Conservation (phyloP, 1,139 yeast species). For the Pichia sp. region DNA sequence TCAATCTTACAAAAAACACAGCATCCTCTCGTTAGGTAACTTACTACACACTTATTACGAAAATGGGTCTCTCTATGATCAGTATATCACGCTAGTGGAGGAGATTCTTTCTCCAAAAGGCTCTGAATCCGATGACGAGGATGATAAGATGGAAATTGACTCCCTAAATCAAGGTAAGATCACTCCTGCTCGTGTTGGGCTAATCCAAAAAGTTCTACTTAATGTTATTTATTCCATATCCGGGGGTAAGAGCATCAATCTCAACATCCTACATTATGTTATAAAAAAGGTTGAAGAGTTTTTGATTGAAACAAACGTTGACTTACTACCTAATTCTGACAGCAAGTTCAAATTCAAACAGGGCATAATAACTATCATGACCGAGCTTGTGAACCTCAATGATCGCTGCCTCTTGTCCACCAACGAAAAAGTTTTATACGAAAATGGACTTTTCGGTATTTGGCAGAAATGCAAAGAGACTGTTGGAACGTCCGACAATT, state of each 20-base stretch:
- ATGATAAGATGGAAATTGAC: constrained; percentile 15
- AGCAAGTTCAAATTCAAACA: constrained; percentile 17
- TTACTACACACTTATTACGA: constrained; percentile 46
- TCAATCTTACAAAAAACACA: constrained; percentile 54
- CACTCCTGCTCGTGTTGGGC: not conserved
- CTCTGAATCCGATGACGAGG: constrained; percentile 31
- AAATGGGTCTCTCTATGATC: constrained; percentile 35
- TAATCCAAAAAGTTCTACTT: constrained; percentile 3
- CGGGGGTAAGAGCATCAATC: constrained; percentile 7
- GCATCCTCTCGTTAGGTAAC: constrained; percentile 48
- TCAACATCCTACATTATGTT: constrained; percentile 8
- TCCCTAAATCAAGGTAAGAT: not conserved
- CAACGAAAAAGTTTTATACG: constrained; percentile 1
- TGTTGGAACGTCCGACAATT: constrained; percentile 38
- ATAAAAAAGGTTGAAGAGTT: constrained; percentile 1
- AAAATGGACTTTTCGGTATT: not conserved
- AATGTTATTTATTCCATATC: constrained; percentile 14
- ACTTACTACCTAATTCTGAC: constrained; percentile 16
- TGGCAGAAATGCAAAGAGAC: constrained; percentile 13
- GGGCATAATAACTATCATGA: constrained; percentile 6
- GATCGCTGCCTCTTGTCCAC: not conserved
- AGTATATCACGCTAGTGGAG: constrained; percentile 40
- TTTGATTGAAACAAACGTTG: constrained; percentile 8
- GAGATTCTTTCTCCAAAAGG: constrained; percentile 30
- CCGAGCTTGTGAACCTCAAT: constrained; percentile 8